phyloP scores from a whole-genome alignment of 2,329 filamentous ascomycete species.

The Botrytis porri region DNA sequence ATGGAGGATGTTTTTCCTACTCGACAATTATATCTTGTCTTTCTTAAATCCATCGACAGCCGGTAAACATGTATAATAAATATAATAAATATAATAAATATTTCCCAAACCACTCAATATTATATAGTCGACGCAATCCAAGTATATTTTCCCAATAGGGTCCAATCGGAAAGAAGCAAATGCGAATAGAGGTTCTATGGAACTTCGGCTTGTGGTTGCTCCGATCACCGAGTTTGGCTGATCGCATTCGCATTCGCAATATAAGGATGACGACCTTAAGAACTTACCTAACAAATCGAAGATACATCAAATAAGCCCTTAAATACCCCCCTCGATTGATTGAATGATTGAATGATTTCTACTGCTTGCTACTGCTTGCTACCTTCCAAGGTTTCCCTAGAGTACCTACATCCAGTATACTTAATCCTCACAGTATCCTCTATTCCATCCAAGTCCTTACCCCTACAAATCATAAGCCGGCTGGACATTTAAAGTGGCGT shows the following conservation, averaged over 20 bases:
- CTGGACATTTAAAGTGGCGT: conserved; percentile 11
- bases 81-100: too few species aligned
- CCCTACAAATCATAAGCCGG: neutral
- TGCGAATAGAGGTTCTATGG: neutral
- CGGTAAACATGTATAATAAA: too few species aligned
- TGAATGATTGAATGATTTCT: neutral
- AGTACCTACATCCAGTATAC: too few species aligned
- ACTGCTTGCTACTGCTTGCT: too few species aligned
- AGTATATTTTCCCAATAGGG: too few species aligned
- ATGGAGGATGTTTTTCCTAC: neutral
- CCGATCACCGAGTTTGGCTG: neutral
- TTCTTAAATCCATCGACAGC: too few species aligned
- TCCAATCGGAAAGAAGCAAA: neutral
- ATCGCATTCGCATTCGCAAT: neutral
- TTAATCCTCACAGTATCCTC: neutral
- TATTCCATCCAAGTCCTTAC: too few species aligned
- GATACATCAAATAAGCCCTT: neutral
- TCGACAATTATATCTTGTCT: too few species aligned
- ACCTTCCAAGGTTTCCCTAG: neutral
- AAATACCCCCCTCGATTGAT: neutral
- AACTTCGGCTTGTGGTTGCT: neutral
- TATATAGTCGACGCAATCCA: too few species aligned
- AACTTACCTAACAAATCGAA: neutral
- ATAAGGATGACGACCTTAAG: neutral
- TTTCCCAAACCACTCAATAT: too few species aligned